Conservation (phyloP, 2,329 filamentous ascomycete species). For the Fulvia fulva region DNA sequence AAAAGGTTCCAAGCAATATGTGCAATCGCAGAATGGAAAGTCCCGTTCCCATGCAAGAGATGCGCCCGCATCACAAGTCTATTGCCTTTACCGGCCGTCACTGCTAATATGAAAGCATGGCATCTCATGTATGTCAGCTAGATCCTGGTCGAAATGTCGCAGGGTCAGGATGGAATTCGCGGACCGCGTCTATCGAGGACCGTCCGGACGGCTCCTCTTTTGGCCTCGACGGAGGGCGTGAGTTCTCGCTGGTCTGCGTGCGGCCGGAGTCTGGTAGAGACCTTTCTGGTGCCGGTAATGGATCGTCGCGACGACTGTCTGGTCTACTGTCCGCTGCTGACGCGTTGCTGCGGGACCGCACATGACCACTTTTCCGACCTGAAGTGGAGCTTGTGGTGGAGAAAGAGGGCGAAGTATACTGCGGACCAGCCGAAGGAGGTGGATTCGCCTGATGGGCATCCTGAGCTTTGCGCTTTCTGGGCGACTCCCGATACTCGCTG, state of each 20-base stretch:
- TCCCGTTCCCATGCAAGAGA: conserved; percentile 3
- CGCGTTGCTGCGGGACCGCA: conserved; percentile 62
- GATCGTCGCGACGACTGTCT: conserved; percentile 23
- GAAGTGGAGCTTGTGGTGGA: conserved; percentile 54
- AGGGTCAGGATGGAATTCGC: conserved; percentile 14
- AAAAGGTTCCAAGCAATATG: not conserved
- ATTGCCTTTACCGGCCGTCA: conserved; percentile 2
- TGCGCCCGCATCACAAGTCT: conserved; percentile 1
- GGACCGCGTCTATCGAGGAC: not conserved
- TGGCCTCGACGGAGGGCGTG: conserved; percentile 4
- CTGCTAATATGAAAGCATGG: not conserved
- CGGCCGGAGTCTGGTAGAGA: conserved; percentile 5
- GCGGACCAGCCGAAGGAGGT: conserved; percentile 48
- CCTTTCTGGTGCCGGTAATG: conserved; percentile 6
- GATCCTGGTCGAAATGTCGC: conserved; percentile 16
- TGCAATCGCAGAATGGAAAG: not conserved
- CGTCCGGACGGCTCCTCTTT: conserved; percentile 7
- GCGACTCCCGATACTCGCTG: conserved; percentile 66
- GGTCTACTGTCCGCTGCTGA: conserved; percentile 38
- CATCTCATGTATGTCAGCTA: conserved; percentile 14
- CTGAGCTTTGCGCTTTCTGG: conserved; percentile 77
- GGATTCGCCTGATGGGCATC: conserved; percentile 50
- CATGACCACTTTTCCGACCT: conserved; percentile 56
- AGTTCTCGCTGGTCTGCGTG: conserved; percentile 3
- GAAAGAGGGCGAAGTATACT: conserved; percentile 48